phyloP scores from a whole-genome alignment of 2,329 filamentous ascomycete species.

The Calonectria ilicicola region DNA sequence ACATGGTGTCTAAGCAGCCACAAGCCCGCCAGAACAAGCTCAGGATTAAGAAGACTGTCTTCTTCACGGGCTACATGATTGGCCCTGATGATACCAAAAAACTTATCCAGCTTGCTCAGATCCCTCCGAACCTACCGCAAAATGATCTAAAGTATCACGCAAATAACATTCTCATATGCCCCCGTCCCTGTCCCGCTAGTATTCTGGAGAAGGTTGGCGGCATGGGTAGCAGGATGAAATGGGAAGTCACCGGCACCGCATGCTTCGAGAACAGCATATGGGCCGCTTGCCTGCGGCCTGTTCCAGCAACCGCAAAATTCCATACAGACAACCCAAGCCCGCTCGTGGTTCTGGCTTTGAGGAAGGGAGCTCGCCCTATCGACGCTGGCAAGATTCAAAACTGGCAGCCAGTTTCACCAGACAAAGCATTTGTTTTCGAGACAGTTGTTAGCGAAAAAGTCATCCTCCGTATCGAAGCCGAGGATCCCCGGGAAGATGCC shows the following conservation, averaged over 20 bases:
- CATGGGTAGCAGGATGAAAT: conserved; percentile 83
- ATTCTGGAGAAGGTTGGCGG: conserved; percentile 89
- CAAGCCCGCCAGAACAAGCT: conserved; percentile 59
- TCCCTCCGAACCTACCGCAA: conserved; percentile 72
- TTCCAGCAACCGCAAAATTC: conserved; percentile 73
- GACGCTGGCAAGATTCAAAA: conserved; percentile 86
- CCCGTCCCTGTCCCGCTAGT: conserved; percentile 76
- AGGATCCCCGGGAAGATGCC: conserved; percentile 71
- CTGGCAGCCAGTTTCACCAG: conserved; percentile 81
- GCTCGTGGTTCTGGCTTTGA: conserved; percentile 84
- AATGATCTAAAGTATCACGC: conserved; percentile 84
- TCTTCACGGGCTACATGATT: conserved; percentile 94
- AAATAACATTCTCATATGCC: conserved; percentile 91
- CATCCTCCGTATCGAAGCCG: conserved; percentile 82
- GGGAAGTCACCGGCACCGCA: conserved; percentile 84
- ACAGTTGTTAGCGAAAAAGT: conserved; percentile 89
- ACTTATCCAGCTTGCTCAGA: conserved; percentile 76
- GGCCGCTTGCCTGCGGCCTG: conserved; percentile 84
- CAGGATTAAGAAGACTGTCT: conserved; percentile 86
- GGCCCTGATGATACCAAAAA: conserved; percentile 76
- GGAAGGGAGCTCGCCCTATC: conserved; percentile 79
- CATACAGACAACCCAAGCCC: conserved; percentile 86
- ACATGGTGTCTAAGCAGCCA: conserved; percentile 51
- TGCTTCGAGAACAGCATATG: conserved; percentile 85
- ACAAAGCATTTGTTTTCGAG: conserved; percentile 82